Evolutionary conservation across 768 basidiomycete species (phyloP), one percentile per base, ranked within the genome.

Genomic region (Antrodiella citrinella): DNA sequence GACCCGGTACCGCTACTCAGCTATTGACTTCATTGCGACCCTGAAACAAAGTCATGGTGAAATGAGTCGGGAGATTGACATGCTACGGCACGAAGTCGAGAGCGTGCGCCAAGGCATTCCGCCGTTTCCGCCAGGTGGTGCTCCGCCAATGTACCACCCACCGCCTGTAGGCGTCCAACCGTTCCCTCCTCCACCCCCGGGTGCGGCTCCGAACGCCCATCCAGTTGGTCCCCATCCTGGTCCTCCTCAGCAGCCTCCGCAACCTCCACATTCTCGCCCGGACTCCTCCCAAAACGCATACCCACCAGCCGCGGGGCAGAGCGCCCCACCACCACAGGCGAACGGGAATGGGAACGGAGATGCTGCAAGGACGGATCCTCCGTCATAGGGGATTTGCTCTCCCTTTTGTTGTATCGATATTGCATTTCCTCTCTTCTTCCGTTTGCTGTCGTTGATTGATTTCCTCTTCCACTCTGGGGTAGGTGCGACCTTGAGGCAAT

Each of bases 1-100:
- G 47, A 30, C 15, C 53, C 39, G 26, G 49, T 55, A 39, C 52
- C 48, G 54, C 49, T 26, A 41, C 50, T 44, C 54, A 87, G 92
- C 93, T 23, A 92, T 95, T 61, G 92, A 95, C 66, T 92, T 88
- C 68, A 87, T 96, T 44, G 66, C 71, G 26, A 78, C 80, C 49
- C 70, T 95, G 57, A 94, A 94, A 66, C 78, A 82, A 53, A 76
- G 71, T 48, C 81, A 90, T 61, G 78, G 83, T 59, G 83, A 88
- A 39, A 80, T 91, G 82, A 70, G 72, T 2, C 76, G 85, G 52
- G 90, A 93, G 64, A 75, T 91, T 40, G 89, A 91, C 41, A 73
- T 81, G 65, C 67, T 92, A 51, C 75, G 86, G 59, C 82, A 85
- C 57, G 91, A 93, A 64, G 61, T 89, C 45, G 87, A 81, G 20